Evolutionary conservation across 352 stramenopile genomes (phyloP), one percentile per base, ranked within the genome.

Genomic region (Pythium scleroteichum): DNA sequence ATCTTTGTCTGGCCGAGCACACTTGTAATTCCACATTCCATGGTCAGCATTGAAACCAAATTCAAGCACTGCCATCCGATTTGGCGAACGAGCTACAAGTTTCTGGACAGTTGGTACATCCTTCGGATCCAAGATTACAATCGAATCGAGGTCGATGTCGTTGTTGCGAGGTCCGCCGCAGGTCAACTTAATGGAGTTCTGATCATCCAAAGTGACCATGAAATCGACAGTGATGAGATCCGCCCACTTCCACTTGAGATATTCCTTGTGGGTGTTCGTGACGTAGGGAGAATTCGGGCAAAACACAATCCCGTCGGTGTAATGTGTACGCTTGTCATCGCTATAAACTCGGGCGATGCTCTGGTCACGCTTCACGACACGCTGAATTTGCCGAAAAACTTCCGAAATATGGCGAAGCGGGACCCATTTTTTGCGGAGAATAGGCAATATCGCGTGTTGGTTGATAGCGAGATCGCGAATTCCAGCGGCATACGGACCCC

Each of bases 231-330:
- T 96, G 62, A 95, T 95, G 50, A 96, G 68, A 68, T 97, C 89
- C 35, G 81, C 79, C 87, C 87, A 97, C 68, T 97, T 97, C 89
- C 89, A 97, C 73, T 97, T 97, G 54, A 97, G 73, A 58, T 95
- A 95, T 53, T 95, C 85, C 62, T 87, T 85, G 76, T 94, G 79
- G 35, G 85, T 92, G 72, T 92, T 92, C 22, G 76, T 71, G 50
- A 92, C 69, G 62, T 94, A 94, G 59, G 83, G 87, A 32, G 87
- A 89, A 55, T 92, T 90, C 20, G 89, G 89, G 53, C 89, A 95
- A 52, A 97, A 96, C 23, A 97, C 79, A 19, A 97, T 84, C 35
- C 89, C 89, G 60, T 97, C 89, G 32, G 88, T 97, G 63, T 92
- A 94, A 65, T 97, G 89, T 35, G 78, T 80, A 26, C 85, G 84